These are phyloP conservation scores for Phytopythium kandeliae DNA, from an alignment of 352 stramenopile species.

Conservation along the genomic window DNA sequence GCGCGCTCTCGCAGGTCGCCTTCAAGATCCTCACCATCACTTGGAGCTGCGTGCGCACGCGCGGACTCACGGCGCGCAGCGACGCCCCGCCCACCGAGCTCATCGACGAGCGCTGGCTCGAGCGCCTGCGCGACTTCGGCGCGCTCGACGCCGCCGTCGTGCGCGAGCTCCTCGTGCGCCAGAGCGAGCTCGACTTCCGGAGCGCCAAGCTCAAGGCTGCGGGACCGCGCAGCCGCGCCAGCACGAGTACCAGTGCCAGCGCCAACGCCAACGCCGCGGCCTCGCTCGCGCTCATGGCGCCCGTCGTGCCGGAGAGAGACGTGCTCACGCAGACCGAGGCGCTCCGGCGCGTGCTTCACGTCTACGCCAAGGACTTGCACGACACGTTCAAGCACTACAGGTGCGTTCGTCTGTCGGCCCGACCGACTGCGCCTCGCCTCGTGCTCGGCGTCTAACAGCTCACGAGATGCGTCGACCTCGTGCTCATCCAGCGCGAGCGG, in stretches of 20 bases:
- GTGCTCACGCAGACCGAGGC: conserved; percentile 42
- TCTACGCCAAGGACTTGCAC: conserved; percentile 72
- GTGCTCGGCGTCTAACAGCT: no score
- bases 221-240: not conserved
- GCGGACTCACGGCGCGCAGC: conserved; percentile 15
- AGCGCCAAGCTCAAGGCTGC: not conserved
- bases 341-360: conserved; percentile 38
- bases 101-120: conserved; percentile 58
- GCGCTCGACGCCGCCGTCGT: conserved; percentile 38
- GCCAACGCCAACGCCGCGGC: no score
- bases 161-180: conserved; percentile 48
- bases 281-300: conserved; percentile 7
- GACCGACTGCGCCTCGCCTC: no score
- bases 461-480: no score
- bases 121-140: conserved; percentile 61
- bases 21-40: conserved; percentile 66
- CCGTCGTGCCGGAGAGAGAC: conserved; percentile 54
- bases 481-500: conserved; percentile 38
- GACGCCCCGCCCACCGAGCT: conserved; percentile 29
- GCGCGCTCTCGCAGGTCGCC: conserved; percentile 52
- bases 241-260: not conserved
- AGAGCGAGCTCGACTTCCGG: conserved; percentile 21
- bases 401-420: no score
- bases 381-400: conserved; percentile 86
- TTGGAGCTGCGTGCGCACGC: conserved; percentile 48